Evolutionary conservation across 306 rosid species (phyloP).

Genomic region (Prunus mume): DNA sequence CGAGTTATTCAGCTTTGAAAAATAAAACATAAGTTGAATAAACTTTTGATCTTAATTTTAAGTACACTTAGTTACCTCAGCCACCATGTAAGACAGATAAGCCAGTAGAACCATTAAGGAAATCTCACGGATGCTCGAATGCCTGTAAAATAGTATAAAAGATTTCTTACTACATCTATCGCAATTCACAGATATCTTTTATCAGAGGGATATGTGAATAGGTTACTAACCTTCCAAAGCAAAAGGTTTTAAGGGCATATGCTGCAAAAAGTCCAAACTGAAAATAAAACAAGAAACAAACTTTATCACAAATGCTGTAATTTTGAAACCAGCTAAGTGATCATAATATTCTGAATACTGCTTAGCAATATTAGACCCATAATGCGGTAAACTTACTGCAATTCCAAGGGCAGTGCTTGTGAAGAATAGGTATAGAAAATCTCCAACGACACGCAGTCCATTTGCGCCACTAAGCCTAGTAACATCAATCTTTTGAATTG

Average conservation of each 20-base stretch:
- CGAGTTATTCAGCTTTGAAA: not conserved
- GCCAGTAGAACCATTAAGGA: conserved; percentile 83
- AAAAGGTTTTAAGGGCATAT: conserved; percentile 59
- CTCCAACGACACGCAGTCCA: conserved; percentile 43
- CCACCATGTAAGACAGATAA: conserved; percentile 84
- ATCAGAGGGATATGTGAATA: not conserved
- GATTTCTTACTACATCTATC: not conserved
- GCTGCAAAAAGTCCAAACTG: conserved; percentile 84
- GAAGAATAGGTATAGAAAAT: conserved; percentile 70
- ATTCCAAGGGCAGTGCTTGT: conserved; percentile 83
- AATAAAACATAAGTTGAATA: not conserved
- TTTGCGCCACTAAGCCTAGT: conserved; percentile 29
- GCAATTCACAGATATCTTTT: not conserved
- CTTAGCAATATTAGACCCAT: not conserved
- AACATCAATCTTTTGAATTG: conserved; percentile 76
- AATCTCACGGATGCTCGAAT: conserved; percentile 82
- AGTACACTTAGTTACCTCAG: conserved; percentile 59
- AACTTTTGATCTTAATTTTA: not conserved
- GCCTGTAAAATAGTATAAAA: conserved; percentile 46
- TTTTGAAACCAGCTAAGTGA: not conserved
- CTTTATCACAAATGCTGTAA: not conserved
- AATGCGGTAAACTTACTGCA: conserved; percentile 41
- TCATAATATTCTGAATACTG: not conserved
- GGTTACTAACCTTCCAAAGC: conserved; percentile 62
- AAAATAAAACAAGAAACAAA: conserved; percentile 2